Conservation (phyloP, 73 alveolate genomes). For the Blepharisma japonicum region DNA sequence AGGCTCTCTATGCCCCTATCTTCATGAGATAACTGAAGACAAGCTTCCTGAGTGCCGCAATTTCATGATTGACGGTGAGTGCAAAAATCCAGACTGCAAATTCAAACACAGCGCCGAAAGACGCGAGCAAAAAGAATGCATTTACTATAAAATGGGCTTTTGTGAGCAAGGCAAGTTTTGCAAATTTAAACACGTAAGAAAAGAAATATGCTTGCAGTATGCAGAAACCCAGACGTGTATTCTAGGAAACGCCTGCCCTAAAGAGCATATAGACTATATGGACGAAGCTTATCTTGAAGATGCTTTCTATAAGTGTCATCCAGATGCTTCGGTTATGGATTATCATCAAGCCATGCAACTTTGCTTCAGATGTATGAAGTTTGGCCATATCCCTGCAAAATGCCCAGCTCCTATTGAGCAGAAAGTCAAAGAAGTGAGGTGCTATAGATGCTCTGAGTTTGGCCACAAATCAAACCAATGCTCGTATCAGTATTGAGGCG, state of each 20-base stretch:
- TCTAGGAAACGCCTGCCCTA: background rate
- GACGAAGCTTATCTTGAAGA: slow-evolving; percentile 9
- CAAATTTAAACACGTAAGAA: slow-evolving; percentile 16
- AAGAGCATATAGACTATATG: background rate
- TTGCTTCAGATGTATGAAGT: background rate
- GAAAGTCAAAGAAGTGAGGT: background rate
- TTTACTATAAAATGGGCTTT: slow-evolving; percentile 19
- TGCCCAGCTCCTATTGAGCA: background rate
- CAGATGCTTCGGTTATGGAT: background rate
- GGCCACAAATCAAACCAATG: slow-evolving; percentile 21
- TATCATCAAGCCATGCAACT: background rate
- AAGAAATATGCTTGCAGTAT: background rate
- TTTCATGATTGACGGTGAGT: background rate
- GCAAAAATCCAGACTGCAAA: slow-evolving; percentile 16
- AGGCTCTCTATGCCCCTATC: slow-evolving; percentile 23
- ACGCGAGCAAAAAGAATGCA: background rate
- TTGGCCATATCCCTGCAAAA: slow-evolving; percentile 1
- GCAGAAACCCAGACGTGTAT: background rate
- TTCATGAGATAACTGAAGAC: slow-evolving; percentile 15
- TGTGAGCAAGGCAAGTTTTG: slow-evolving; percentile 28
- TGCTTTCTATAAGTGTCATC: slow-evolving; percentile 15
- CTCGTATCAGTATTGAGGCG: background rate
- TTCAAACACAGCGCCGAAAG: background rate
- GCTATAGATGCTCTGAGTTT: background rate
- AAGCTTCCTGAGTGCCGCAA: slow-evolving; percentile 29